A percentile compares a stretch with the other conserved stretches of the same genome.
phyloP scores from a whole-genome alignment of 345 rosid species.

The Salix brachista region DNA sequence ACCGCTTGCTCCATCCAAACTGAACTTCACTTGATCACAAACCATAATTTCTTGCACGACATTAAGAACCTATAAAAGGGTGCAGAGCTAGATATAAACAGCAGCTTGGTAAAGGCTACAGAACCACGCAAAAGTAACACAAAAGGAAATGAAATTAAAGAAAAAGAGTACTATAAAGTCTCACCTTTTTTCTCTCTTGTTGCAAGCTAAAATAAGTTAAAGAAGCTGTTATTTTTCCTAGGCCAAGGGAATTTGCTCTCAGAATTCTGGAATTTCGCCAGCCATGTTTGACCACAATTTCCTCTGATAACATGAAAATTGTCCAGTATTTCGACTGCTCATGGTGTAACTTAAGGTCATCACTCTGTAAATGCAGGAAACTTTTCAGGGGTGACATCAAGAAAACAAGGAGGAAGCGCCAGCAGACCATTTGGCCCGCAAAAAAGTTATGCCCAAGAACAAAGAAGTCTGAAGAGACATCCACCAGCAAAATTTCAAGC shows the following conservation, averaged over 20 bases:
- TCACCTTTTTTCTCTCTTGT: conserved; percentile 56
- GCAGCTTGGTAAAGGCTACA: not conserved
- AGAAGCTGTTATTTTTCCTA: conserved; percentile 67
- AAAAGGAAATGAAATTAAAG: not conserved
- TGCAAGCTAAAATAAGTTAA: conserved; percentile 56
- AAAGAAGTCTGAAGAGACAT: not conserved
- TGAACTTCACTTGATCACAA: conserved; percentile 66
- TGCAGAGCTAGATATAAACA: conserved; percentile 14
- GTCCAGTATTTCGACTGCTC: conserved; percentile 54
- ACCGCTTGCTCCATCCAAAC: conserved; percentile 37
- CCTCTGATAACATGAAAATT: conserved; percentile 38
- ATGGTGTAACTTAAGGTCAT: conserved; percentile 63
- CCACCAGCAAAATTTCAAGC: not conserved
- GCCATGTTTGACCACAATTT: conserved; percentile 46
- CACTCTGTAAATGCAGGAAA: conserved; percentile 53
- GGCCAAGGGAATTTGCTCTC: conserved; percentile 60
- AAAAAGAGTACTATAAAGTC: conserved; percentile 7
- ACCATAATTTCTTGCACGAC: conserved; percentile 71
- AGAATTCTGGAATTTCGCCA: conserved; percentile 55
- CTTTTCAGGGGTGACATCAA: conserved; percentile 24
- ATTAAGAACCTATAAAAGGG: conserved; percentile 56
- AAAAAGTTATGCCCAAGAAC: not conserved
- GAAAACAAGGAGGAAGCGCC: conserved; percentile 15
- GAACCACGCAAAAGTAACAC: not conserved
- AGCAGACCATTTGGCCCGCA: not conserved